Percentiles rank a stretch among this genome's conserved stretches.
phyloP scores from a whole-genome alignment of 768 basidiomycete species.

The Pholiota conissans region DNA sequence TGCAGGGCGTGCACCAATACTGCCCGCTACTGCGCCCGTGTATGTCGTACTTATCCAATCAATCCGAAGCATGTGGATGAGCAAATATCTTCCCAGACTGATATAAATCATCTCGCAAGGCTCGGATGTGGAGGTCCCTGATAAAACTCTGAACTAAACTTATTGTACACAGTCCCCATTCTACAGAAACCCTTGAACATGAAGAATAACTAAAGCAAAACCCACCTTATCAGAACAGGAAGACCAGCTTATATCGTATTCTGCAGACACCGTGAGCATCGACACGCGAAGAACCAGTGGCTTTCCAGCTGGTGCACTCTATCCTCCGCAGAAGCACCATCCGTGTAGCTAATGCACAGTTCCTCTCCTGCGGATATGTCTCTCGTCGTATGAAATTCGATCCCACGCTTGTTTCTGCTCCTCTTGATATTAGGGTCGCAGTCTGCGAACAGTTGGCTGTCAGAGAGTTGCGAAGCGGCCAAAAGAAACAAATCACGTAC shows the following conservation, averaged over 20 bases:
- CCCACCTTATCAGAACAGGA: too few species aligned
- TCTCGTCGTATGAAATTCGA: slow-evolving; percentile 47
- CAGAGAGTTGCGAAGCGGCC: background rate
- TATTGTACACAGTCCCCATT: too few species aligned
- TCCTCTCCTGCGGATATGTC: slow-evolving; percentile 51
- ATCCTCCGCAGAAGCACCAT: slow-evolving; percentile 30
- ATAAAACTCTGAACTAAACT: too few species aligned
- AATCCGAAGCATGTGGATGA: background rate
- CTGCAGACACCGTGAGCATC: slow-evolving; percentile 43
- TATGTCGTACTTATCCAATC: background rate
- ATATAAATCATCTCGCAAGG: too few species aligned
- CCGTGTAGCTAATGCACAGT: slow-evolving; percentile 55
- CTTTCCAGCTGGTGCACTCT: slow-evolving; percentile 41
- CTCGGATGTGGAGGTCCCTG: too few species aligned
- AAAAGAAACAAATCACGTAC: slow-evolving; percentile 32
- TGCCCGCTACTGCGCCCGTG: background rate
- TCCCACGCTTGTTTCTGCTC: slow-evolving; percentile 33
- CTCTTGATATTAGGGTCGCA: slow-evolving; percentile 55
- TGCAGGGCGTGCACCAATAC: too few species aligned
- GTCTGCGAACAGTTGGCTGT: slow-evolving; percentile 30
- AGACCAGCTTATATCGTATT: slow-evolving; percentile 21
- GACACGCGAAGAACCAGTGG: slow-evolving; percentile 60
- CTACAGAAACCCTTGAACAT: too few species aligned
- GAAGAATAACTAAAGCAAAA: too few species aligned
- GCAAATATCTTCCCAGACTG: background rate